Conservation (phyloP, 1,139 yeast genomes). For the Saccharomyces hybrid region DNA sequence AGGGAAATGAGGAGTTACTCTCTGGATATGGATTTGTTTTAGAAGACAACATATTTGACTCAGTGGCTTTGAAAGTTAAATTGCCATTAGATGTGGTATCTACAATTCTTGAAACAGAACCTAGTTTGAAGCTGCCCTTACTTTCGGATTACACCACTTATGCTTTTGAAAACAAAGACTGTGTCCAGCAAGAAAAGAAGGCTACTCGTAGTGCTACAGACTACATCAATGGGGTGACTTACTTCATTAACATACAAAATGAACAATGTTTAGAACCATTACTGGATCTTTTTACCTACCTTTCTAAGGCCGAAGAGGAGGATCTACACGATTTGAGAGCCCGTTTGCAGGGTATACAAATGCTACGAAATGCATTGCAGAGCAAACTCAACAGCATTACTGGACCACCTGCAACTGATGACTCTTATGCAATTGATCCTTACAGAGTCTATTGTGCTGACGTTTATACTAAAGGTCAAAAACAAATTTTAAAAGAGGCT, state of each 20-base stretch:
- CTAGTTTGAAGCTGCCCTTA: constrained; percentile 43
- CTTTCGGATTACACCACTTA: constrained; percentile 36
- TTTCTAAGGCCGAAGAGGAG: constrained; percentile 44
- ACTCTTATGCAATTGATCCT: constrained; percentile 7
- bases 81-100: constrained; percentile 34
- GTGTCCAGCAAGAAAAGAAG: constrained; percentile 7
- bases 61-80: constrained; percentile 50
- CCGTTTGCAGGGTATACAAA: constrained; percentile 50
- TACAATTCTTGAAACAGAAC: constrained; percentile 29
- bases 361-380: constrained; percentile 22
- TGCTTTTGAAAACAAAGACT: constrained; percentile 29
- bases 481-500: constrained; percentile 15
- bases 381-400: constrained; percentile 12
- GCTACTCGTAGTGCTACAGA: constrained; percentile 12
- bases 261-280: constrained; percentile 30
- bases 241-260: constrained; percentile 34
- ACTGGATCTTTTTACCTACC: constrained; percentile 44
- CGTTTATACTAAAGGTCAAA: constrained; percentile 23
- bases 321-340: constrained; percentile 41
- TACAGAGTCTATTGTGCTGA: constrained; percentile 19
- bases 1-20: constrained; percentile 67
- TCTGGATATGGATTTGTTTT: constrained; percentile 61
- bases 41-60: constrained; percentile 54
- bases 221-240: constrained; percentile 39
- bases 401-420: background rate